Evolutionary conservation across 2,329 filamentous ascomycete species (phyloP), one percentile per base, ranked within the genome.

Genomic region (Fusarium compactum): DNA sequence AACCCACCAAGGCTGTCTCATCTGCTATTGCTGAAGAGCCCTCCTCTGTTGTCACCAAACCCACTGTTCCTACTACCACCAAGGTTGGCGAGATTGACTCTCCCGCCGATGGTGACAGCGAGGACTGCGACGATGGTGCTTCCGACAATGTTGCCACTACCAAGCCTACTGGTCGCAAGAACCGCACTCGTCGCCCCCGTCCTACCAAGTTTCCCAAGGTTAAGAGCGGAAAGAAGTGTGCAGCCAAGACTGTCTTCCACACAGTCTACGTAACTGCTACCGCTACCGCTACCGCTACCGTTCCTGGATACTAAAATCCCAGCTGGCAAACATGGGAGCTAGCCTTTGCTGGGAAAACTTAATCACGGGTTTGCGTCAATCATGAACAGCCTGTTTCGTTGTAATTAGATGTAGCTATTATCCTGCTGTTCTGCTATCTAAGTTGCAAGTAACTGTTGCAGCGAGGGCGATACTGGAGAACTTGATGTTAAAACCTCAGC

Each of bases 211-310:
- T 55, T 47, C 50, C 53, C 12, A 59, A 41, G 34, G 63, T 38
- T 22, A 55, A 50, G 43, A 12, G 34, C 34, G 22, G 40, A 47
- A 61, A 62, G 50, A 30, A 63, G n/a, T 75, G 73, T 54, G 29
- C 32, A 22, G 45, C 48, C 14, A 63, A 58, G 54, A 75, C 73
- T 10, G 67, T 75, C 5, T 73, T 61, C 38, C 55, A 61, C 12
- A 75, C 73, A 2, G 67, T 73, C 58, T 75, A 75, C 32, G 73
- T 75, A 46, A 75, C 73, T 56, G 67, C 70, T 11, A 72, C 70
- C 24, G 27, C 62, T 34, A 72, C 70, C n/a, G 27, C 62, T 40
- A 46, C 50, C 25, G 51, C 25, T n/a, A 38, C 34, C 18, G 34
- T 38, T 32, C 34, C 62, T 24, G 44, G 48, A 40, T 63, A 61